Percentiles rank a stretch among this genome's conserved stretches.
Conservation (phyloP, 305 asterid genomes). For the Fraxinus sp. region DNA sequence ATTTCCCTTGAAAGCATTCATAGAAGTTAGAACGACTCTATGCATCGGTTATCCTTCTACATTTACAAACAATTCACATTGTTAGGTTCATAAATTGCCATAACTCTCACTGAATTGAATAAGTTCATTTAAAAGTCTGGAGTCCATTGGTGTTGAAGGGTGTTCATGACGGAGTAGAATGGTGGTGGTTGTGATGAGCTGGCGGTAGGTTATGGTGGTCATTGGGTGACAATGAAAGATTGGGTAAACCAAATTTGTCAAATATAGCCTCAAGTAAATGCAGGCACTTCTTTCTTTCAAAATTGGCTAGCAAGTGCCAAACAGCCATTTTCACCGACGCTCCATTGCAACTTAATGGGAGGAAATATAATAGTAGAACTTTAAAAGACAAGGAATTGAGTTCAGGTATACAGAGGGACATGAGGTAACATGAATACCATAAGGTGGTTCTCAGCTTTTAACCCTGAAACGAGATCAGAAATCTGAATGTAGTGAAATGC, state of each 20-base stretch:
- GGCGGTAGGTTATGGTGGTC: background rate
- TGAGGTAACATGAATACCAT: background rate
- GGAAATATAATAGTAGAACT: background rate
- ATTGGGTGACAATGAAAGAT: constrained; percentile 1
- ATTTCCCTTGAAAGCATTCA: constrained; percentile 12
- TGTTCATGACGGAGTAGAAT: background rate
- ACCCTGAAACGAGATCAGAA: background rate
- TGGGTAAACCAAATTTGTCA: background rate
- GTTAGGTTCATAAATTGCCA: background rate
- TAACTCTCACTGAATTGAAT: background rate
- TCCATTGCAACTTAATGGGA: background rate
- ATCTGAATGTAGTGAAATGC: background rate
- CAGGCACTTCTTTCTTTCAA: background rate
- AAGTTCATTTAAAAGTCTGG: background rate
- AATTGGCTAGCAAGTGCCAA: background rate
- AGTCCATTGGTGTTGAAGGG: background rate
- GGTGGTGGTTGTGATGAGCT: background rate
- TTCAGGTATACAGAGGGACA: background rate
- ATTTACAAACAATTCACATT: background rate
- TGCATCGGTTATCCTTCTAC: background rate
- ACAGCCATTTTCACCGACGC: background rate
- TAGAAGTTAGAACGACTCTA: constrained; percentile 9
- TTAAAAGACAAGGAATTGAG: background rate
- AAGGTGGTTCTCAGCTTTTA: background rate
- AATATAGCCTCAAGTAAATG: background rate